A percentile compares a stretch with the other conserved stretches of the same genome.
These are phyloP conservation scores for Cystofilobasidium ferigula DNA, from an alignment of 768 basidiomycete genomes.

Conservation along the genomic window DNA sequence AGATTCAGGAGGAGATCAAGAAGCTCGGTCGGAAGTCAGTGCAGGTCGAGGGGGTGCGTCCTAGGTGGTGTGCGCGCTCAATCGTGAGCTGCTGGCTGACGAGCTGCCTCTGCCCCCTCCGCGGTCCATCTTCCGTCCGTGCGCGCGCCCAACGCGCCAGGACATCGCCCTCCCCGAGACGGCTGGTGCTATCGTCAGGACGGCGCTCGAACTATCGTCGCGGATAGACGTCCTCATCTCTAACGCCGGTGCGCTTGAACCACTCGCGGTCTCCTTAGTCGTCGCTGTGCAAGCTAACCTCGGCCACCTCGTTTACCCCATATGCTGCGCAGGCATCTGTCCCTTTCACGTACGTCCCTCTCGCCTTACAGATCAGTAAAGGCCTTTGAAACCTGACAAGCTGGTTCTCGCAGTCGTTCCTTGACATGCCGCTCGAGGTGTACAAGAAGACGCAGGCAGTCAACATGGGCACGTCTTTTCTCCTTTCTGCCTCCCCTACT, in stretches of 20 bases:
- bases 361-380: background rate
- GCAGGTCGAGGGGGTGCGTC: conserved; percentile 50
- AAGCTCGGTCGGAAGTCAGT: conserved; percentile 42
- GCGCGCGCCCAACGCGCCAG: too few species aligned
- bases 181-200: conserved; percentile 48
- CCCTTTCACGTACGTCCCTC: conserved; percentile 56
- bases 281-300: too few species aligned
- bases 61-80: background rate
- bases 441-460: conserved; percentile 59
- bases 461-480: conserved; percentile 44
- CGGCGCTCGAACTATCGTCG: conserved; percentile 51
- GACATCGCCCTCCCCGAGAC: conserved; percentile 18
- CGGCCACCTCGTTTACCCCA: too few species aligned
- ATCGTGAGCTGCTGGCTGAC: background rate
- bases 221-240: conserved; percentile 49
- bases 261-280: background rate
- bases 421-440: conserved; percentile 48
- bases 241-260: background rate
- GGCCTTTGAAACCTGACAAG: too few species aligned
- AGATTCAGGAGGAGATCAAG: conserved; percentile 46
- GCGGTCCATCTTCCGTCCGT: too few species aligned
- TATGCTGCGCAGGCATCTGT: conserved; percentile 65
- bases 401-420: background rate
- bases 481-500: background rate
- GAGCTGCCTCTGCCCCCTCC: background rate